Evolutionary conservation across 1,139 yeast species (phyloP), one percentile per base, ranked within the genome.

Genomic region (Yamadazyma friedrichii): DNA sequence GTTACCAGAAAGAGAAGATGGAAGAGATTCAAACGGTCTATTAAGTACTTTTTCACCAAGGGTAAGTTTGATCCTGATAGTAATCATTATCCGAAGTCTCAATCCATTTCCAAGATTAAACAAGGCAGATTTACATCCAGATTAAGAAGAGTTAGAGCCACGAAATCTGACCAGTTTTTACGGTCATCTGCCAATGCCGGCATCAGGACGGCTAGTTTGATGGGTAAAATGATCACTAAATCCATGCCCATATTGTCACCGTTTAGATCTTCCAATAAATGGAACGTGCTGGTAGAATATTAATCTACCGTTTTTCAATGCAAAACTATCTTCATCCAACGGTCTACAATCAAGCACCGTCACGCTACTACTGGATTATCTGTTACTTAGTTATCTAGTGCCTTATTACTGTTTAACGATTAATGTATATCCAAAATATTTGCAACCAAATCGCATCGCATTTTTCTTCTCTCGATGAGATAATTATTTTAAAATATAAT

Each of bases 1-100:
- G 49, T 65, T 10, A 70, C 75, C 2, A 49, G 65, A 15, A 56
- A 61, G 31, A 48, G 76, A 42, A 55, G 64, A 36, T 70, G 73
- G 74, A 58, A 56, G 39, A 48, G 74, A 29, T 52, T 70, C 40
- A 61, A 58, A 42, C 50, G 73, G 13, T 66, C 70, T 3, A 34
- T 68, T 15, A 47, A 50, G 22, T 43, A 54, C 6, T 56, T 65
- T 34, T 52, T 68, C 44, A 46, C 50, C 6, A 57, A 56, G n/a
- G 70, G 71, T 1, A 49, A 50, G 35, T 51, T 63, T 29, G 69
- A 66, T 42, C 67, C 65, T 15, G 64, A 59, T 0, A 67, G 61
- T 5, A 53, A 50, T 20, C 50, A 54, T 35, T 35, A 42, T 25
- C 42, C 58, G 39, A 54, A 54, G 29, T 45, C 55, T 20, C 54